These are phyloP conservation scores for Zhuliangozyma blackwelliae DNA, from an alignment of 1,139 yeast species.

Conservation along the genomic window DNA sequence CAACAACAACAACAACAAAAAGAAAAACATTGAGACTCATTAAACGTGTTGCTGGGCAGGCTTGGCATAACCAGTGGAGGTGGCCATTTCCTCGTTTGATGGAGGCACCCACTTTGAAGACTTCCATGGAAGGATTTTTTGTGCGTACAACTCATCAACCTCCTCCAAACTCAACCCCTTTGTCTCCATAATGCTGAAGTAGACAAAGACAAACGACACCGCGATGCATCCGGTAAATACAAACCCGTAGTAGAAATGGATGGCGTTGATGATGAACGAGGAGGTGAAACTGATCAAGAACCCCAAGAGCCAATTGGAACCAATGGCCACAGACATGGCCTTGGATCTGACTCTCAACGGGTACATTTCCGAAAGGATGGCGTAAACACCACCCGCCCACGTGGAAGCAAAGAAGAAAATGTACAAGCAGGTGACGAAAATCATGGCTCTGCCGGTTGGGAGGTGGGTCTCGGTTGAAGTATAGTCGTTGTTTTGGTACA, in stretches of 20 bases:
- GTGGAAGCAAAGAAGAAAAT: conserved; percentile 80
- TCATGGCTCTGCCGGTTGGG: conserved; percentile 63
- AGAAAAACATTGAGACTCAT: too few relatives aligned
- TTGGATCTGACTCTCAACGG: conserved; percentile 76
- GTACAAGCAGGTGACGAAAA: conserved; percentile 71
- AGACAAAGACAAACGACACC: conserved; percentile 51
- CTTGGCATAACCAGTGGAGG: conserved; percentile 26
- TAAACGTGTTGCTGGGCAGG: conserved; percentile 18
- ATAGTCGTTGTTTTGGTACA: conserved; percentile 47
- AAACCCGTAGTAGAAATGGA: conserved; percentile 57
- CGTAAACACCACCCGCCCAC: conserved; percentile 83
- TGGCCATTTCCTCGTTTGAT: conserved; percentile 25
- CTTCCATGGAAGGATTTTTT: conserved; percentile 43
- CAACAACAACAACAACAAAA: too few relatives aligned
- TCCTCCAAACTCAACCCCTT: conserved; percentile 65
- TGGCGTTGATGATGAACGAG: conserved; percentile 56
- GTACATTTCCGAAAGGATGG: conserved; percentile 72
- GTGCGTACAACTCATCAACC: conserved; percentile 59
- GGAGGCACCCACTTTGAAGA: conserved; percentile 44
- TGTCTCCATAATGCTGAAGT: conserved; percentile 59
- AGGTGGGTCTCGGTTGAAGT: conserved; percentile 18
- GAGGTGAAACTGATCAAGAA: conserved; percentile 72
- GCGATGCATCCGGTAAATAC: conserved; percentile 70
- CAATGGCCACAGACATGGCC: conserved; percentile 72
- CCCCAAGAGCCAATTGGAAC: conserved; percentile 78